Evolutionary conservation across 352 stramenopile genomes (phyloP).

Genomic region (Globisporangium carolinianum): DNA sequence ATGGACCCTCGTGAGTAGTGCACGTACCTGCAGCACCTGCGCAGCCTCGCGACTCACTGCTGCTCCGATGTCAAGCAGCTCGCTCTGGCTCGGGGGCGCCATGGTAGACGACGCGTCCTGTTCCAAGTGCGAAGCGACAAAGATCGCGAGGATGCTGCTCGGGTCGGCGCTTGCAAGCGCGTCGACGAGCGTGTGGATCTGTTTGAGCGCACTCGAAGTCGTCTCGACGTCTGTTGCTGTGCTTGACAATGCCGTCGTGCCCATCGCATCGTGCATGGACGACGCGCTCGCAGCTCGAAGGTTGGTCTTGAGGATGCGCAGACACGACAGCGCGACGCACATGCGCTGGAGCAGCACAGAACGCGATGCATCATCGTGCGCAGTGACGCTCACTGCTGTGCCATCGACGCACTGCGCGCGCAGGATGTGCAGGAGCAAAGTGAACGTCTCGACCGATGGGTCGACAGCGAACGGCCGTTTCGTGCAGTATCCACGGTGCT

Average conservation of each 20-base stretch:
- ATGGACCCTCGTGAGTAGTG: too few relatives aligned
- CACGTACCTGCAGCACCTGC: slow-evolving; percentile 32
- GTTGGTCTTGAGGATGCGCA: slow-evolving; percentile 43
- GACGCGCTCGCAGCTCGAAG: slow-evolving; percentile 4
- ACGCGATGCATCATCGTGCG: not conserved
- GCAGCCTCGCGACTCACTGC: slow-evolving; percentile 32
- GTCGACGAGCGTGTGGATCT: slow-evolving; percentile 6
- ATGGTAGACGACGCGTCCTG: not conserved
- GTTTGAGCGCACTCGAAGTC: not conserved
- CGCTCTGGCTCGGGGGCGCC: not conserved
- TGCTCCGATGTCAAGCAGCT: not conserved
- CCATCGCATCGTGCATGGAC: not conserved
- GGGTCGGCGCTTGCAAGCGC: slow-evolving; percentile 2
- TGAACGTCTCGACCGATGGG: slow-evolving; percentile 20
- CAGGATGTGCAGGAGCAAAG: slow-evolving; percentile 24
- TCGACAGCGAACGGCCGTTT: slow-evolving; percentile 37
- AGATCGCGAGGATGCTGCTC: slow-evolving; percentile 1
- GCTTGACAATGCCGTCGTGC: not conserved
- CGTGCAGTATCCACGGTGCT: not conserved
- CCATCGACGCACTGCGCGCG: not conserved
- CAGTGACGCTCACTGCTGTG: not conserved
- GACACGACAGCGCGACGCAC: slow-evolving; percentile 24
- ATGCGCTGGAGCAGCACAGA: slow-evolving; percentile 9
- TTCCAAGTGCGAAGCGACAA: not conserved
- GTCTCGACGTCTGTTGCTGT: not conserved